A percentile compares a stretch with the other conserved stretches of the same genome.
Evolutionary conservation across 2,329 filamentous ascomycete species (phyloP).

Genomic region (Arthrobotrys musiformis): DNA sequence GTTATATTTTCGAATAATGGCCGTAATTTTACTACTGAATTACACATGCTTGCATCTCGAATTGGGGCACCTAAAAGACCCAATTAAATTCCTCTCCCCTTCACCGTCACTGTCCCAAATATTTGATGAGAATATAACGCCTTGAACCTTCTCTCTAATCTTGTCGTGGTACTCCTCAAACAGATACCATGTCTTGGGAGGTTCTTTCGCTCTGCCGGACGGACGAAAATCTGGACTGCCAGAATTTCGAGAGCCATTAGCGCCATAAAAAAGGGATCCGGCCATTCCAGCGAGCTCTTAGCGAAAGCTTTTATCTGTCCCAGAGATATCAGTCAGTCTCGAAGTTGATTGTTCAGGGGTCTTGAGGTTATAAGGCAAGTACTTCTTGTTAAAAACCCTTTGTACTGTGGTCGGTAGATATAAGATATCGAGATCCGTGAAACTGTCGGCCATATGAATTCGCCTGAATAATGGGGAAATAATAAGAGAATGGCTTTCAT

Average conservation of each 20-base stretch:
- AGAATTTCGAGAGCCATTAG: constrained; percentile 7
- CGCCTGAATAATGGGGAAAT: not conserved
- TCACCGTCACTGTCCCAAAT: not conserved
- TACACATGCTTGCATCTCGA: not conserved
- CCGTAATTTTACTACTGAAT: constrained; percentile 13
- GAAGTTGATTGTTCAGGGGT: not conserved
- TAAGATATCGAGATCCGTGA: not conserved
- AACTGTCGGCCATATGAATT: not conserved
- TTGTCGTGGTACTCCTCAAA: constrained; percentile 15
- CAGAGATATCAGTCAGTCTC: not conserved
- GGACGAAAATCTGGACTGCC: not conserved
- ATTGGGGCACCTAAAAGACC: constrained; percentile 16
- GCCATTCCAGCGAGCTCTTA: not conserved
- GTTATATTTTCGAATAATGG: constrained; percentile 24
- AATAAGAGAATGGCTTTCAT: constrained; percentile 1
- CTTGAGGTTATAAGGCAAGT: not conserved
- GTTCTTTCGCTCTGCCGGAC: not conserved
- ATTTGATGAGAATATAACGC: constrained; percentile 17
- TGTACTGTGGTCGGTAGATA: not conserved
- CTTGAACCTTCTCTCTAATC: constrained; percentile 5
- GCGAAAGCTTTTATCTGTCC: not conserved
- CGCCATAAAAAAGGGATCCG: not conserved
- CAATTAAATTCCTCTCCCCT: constrained; percentile 16
- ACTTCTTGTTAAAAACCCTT: not conserved
- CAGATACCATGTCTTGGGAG: not conserved